Evolutionary conservation across 2,329 filamentous ascomycete species (phyloP), one percentile per base, ranked within the genome.

Genomic region (Hortaea sp.): DNA sequence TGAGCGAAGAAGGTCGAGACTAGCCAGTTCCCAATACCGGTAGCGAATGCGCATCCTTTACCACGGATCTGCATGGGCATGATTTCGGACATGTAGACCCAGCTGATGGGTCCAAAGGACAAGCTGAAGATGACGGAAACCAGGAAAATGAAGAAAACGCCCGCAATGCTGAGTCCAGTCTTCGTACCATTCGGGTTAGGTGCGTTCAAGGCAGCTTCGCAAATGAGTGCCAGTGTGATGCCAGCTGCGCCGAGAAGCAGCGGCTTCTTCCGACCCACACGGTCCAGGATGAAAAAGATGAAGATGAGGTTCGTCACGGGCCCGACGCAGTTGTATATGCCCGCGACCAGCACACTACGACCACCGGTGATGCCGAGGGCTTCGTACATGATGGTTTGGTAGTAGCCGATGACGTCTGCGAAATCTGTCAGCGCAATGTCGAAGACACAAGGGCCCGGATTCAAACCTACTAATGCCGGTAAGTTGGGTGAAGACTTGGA

Each of bases 401-500:
- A 82, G 62, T 81, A 82, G 2, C 75, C 76, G 47, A 82, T 81
- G 27, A 81, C 73, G 54, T 81, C 72, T 58, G 32, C 4, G 37
- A 3, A 20, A 20, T 20, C 20, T 20, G 20, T 20, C 20, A 20
- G 20, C 4, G 20, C 20, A 20, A 20, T 20, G 20, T 20, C 20
- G 20, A 2, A 4, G 20, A 20, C 4, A 20, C 2, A 2, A 20
- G 4, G 20, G 20, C 20, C 20, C n/a, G n/a, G 20, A 20, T 20
- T 2, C 20, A 20, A 27, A 48, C 58, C 41, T 61, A 66, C 66
- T 77, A 55, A 77, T 76, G 39, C 77, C 77, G n/a, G 72, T 75
- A 56, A 84, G 74, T 52, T 84, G 80, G 41, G 79, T 79, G 55
- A 84, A 81, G 49, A 80, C 72, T 59, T 85, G 80, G 35, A 82